phyloP scores from a whole-genome alignment of 1,284 basidiomycete species.

The Vanrija sp. region DNA sequence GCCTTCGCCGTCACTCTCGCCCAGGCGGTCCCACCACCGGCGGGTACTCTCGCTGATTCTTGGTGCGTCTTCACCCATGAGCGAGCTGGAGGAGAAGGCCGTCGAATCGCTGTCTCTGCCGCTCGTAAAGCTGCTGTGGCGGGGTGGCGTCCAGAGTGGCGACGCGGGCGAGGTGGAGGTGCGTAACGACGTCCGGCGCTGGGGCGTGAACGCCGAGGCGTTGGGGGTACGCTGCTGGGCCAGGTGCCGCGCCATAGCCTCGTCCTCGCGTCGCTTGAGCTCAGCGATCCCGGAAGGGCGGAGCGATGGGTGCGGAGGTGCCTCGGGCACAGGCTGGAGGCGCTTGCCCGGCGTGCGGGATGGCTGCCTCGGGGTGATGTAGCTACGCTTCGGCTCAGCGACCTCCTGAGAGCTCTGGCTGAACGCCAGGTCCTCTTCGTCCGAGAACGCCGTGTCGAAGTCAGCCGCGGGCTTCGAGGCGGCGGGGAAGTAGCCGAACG shows the following conservation, averaged over 20 bases:
- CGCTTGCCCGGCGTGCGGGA: not conserved
- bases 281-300: constrained; percentile 32
- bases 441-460: constrained; percentile 30
- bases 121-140: not conserved
- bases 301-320: constrained; percentile 36
- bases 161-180: not conserved
- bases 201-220: not conserved
- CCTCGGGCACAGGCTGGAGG: constrained; percentile 24
- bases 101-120: no score
- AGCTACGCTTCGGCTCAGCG: not conserved
- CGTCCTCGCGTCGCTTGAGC: constrained; percentile 18
- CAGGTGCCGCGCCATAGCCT: constrained; percentile 9
- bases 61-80: no score
- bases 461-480: not conserved
- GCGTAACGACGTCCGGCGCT: no score
- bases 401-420: constrained; percentile 6
- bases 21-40: no score
- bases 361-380: not conserved
- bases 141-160: not conserved
- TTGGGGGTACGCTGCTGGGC: not conserved
- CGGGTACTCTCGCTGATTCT: no score
- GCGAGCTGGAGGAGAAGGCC: no score
- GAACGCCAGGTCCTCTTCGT: constrained; percentile 34
- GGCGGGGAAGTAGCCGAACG: constrained; percentile 31
- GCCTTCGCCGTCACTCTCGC: no score